Evolutionary conservation across 2,329 filamentous ascomycete genomes (phyloP), one percentile per base, ranked within the genome.

Genomic region (Curvularia verruculosa): DNA sequence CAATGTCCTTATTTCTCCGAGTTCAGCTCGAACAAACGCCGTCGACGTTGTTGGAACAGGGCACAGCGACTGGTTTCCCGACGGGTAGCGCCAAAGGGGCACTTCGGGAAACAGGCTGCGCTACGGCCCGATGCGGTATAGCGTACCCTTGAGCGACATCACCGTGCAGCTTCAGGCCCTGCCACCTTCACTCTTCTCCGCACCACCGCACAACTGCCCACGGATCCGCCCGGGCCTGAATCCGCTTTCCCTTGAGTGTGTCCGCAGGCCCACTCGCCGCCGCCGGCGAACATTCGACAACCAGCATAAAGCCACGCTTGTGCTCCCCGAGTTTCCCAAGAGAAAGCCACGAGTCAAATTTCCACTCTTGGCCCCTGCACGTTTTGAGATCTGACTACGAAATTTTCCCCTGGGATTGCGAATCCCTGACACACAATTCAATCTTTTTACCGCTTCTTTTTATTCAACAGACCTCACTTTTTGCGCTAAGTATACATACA

Each of bases 401-500:
- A 56, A 59, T 44, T 65, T 58, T 56, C 49, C 52, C 45, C 15
- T 54, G 40, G 58, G 39, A 60, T 60, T 62, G 62, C 64, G 59
- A 65, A 59, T 56, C 56, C 56, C 57, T 56, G 59, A 63, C 60
- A 52, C 54, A 57, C 60, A 64, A 64, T 47, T 47, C 40, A 55
- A 50, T 40, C 48, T 41, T 59, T 49, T 58, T 61, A 56, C 55
- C 53, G 57, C 58, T 65, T 63, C 49, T 36, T 56, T 58, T 58
- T 41, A 39, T 43, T 49, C 49, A 48, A 51, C 54, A 31, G 45
- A 43, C 39, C 37, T 37, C 24, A 48, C 46, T 56, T 57, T 48
- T 53, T 62, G 60, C 59, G 43, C 61, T 60, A 52, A 58, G 58
- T 66, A 66, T 61, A 67, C 62, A 61, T 64, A 67, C 61, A 61